Conservation (phyloP, 768 basidiomycete species). For the Tylopilus sp. region DNA sequence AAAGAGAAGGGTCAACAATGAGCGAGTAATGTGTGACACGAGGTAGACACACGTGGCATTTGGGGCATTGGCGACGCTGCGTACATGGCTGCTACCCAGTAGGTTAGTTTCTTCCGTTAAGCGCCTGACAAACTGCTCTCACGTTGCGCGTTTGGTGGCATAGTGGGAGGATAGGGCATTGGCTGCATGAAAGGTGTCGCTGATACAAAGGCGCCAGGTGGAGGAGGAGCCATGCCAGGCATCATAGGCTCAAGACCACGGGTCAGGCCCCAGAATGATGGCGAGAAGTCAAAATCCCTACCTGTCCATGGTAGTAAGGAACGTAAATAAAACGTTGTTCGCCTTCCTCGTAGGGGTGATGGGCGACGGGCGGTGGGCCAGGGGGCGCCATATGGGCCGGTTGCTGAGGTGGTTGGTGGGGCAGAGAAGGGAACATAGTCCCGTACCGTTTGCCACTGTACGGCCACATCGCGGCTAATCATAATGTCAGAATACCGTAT, state of each 20-base stretch:
- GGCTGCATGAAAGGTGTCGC: constrained; percentile 81
- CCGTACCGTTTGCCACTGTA: constrained; percentile 87
- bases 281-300: constrained; percentile 20
- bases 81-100: constrained; percentile 66
- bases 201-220: constrained; percentile 77
- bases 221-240: constrained; percentile 80
- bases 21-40: not conserved
- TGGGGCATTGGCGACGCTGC: constrained; percentile 77
- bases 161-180: constrained; percentile 77
- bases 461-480: constrained; percentile 73
- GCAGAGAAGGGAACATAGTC: constrained; percentile 66
- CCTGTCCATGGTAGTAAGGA: constrained; percentile 80
- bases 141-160: constrained; percentile 71
- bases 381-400: constrained; percentile 67
- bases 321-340: constrained; percentile 71
- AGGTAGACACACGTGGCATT: constrained; percentile 70
- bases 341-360: constrained; percentile 80
- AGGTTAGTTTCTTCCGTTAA: constrained; percentile 4
- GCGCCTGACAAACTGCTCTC: not conserved
- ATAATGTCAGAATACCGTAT: constrained; percentile 2
- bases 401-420: constrained; percentile 57
- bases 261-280: constrained; percentile 3
- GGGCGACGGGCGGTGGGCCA: constrained; percentile 65
- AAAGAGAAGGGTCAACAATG: constrained; percentile 5
- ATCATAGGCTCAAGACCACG: constrained; percentile 63